A percentile compares a stretch with the other conserved stretches of the same genome.
Conservation (phyloP, 164 flowering plant genomes). For the Stephania cephalantha region DNA sequence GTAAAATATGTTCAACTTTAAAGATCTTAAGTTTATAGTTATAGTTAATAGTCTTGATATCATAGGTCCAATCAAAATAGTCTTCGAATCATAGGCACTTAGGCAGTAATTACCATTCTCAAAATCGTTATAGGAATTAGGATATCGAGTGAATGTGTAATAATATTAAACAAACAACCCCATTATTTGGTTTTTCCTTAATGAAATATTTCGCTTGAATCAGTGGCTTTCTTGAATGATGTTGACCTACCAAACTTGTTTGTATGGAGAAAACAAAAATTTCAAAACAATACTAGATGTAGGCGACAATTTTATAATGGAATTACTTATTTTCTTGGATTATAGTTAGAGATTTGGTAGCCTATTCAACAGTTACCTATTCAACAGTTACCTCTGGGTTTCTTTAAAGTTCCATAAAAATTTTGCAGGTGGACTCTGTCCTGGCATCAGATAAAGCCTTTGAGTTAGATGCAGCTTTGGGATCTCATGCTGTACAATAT, state of each 20-base stretch:
- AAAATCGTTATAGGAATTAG: background rate
- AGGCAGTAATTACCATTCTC: background rate
- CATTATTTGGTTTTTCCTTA: background rate
- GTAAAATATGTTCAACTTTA: background rate
- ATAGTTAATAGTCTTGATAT: background rate
- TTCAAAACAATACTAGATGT: background rate
- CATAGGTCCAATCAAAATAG: background rate
- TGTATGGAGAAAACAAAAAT: background rate
- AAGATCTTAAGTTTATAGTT: background rate
- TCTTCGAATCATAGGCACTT: background rate
- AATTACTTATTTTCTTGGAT: background rate
- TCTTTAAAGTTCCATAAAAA: background rate
- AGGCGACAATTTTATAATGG: background rate
- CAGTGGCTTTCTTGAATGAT: background rate
- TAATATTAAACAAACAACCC: background rate
- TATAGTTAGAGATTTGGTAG: background rate
- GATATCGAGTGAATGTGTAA: background rate
- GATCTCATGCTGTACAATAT: conserved; percentile 58
- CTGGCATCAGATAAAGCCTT: conserved; percentile 60
- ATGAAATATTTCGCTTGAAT: background rate
- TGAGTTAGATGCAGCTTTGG: conserved; percentile 57
- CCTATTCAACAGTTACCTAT: background rate
- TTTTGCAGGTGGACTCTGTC: conserved; percentile 43
- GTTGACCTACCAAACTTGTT: background rate
- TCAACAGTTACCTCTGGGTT: background rate